Percentiles rank a stretch among this genome's conserved stretches.
Conservation (phyloP, 2,329 filamentous ascomycete genomes). For the Thielaviopsis euricoi region DNA sequence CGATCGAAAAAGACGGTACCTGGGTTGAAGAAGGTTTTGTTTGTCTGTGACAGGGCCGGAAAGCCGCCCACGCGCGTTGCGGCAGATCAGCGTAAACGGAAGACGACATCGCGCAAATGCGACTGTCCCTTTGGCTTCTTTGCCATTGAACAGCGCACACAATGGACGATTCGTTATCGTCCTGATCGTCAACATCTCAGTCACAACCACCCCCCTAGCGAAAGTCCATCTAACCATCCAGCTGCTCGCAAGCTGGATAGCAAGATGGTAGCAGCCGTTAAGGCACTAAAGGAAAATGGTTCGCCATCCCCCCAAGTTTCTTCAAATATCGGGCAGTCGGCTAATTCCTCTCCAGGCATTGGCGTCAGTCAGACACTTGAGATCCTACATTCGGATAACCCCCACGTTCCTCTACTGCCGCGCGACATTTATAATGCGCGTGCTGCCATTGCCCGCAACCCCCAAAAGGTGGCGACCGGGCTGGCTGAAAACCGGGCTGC, state of each 20-base stretch:
- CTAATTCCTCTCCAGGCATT: constrained; percentile 29
- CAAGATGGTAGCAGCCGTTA: constrained; percentile 51
- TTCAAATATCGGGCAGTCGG: constrained; percentile 9
- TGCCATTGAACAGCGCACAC: constrained; percentile 48
- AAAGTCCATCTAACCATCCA: constrained; percentile 49
- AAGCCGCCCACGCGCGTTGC: constrained; percentile 45
- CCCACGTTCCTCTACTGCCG: constrained; percentile 44
- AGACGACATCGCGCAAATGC: constrained; percentile 52
- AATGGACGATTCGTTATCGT: constrained; percentile 50
- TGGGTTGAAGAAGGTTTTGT: constrained; percentile 49
- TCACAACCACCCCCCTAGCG: constrained; percentile 50
- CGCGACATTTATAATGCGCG: constrained; percentile 53
- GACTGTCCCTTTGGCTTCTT: constrained; percentile 56
- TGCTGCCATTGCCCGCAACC: constrained; percentile 49
- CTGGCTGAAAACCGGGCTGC: constrained; percentile 44
- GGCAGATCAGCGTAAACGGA: constrained; percentile 46
- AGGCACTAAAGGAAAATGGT: constrained; percentile 50
- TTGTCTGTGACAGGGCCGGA: constrained; percentile 49
- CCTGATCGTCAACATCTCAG: constrained; percentile 39
- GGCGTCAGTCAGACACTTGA: constrained; percentile 50
- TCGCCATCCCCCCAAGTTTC: constrained; percentile 19
- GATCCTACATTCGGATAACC: constrained; percentile 46
- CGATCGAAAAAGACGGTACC: constrained; percentile 52
- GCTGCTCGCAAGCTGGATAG: constrained; percentile 49
- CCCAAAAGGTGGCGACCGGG: constrained; percentile 41